Conservation (phyloP, 2,329 filamentous ascomycete genomes). For the Cercospora citrullina region DNA sequence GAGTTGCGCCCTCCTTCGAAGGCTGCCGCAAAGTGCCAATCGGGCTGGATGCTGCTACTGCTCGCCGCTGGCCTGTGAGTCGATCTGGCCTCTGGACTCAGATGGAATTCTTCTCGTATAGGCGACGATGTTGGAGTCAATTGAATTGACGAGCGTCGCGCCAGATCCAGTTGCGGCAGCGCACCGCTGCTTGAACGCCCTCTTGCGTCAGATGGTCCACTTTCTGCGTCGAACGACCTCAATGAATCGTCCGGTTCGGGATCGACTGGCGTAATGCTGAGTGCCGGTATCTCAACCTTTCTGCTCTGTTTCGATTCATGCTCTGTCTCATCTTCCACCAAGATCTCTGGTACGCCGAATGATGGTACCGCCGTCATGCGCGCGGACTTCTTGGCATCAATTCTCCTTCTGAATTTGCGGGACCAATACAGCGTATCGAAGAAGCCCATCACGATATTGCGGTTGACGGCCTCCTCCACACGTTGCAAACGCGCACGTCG, state of each 20-base stretch:
- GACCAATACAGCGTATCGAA: slow-evolving; percentile 93
- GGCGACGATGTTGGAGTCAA: slow-evolving; percentile 29
- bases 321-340: slow-evolving; percentile 75
- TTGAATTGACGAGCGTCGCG: slow-evolving; percentile 37
- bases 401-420: slow-evolving; percentile 73
- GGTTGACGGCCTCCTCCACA: slow-evolving; percentile 89
- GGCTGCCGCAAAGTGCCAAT: slow-evolving; percentile 52
- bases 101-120: slow-evolving; percentile 23
- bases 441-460: slow-evolving; percentile 88
- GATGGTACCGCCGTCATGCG: slow-evolving; percentile 78
- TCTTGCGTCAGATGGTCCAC: slow-evolving; percentile 8
- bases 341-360: slow-evolving; percentile 84
- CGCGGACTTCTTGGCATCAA: slow-evolving; percentile 70
- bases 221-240: slow-evolving; percentile 29
- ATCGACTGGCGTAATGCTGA: slow-evolving; percentile 37
- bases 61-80: slow-evolving; percentile 31
- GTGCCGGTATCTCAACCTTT: slow-evolving; percentile 34
- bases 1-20: slow-evolving; percentile 34
- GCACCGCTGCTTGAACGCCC: slow-evolving; percentile 3
- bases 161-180: not conserved
- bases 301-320: slow-evolving; percentile 42
- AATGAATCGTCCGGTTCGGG: slow-evolving; percentile 39
- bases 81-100: slow-evolving; percentile 21
- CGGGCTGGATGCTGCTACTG: slow-evolving; percentile 35
- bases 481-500: slow-evolving; percentile 86